A percentile compares a stretch with the other conserved stretches of the same genome.
Conservation (phyloP, 1,139 yeast genomes). For the Hansenula sp. region DNA sequence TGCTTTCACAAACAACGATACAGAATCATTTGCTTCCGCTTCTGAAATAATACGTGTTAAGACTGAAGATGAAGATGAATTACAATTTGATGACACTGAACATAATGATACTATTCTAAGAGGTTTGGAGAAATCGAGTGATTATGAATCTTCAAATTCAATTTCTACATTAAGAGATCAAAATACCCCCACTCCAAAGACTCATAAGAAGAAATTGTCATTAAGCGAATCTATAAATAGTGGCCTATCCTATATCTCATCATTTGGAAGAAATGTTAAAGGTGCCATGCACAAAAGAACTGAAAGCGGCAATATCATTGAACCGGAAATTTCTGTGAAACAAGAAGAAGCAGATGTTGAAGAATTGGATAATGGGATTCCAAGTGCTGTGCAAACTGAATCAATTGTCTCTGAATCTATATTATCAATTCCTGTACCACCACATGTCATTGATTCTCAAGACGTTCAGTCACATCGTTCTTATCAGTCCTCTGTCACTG, state of each 20-base stretch:
- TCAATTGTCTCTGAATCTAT: too few species aligned
- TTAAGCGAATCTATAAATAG: slow-evolving; percentile 16
- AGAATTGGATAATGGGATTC: neutral
- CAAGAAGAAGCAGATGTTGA: neutral
- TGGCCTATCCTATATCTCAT: slow-evolving; percentile 9
- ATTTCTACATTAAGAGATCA: slow-evolving; percentile 29
- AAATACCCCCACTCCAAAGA: slow-evolving; percentile 9
- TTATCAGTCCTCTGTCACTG: neutral
- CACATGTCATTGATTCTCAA: slow-evolving; percentile 5
- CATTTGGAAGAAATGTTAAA: slow-evolving; percentile 12
- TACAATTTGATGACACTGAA: slow-evolving; percentile 1
- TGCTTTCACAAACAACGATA: slow-evolving; percentile 4
- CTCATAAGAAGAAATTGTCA: slow-evolving; percentile 16
- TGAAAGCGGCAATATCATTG: slow-evolving; percentile 1
- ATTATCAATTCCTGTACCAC: slow-evolving; percentile 6
- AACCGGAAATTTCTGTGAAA: neutral
- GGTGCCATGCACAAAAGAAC: slow-evolving; percentile 3
- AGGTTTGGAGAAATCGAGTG: slow-evolving; percentile 18
- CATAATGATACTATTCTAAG: slow-evolving; percentile 11
- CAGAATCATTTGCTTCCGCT: slow-evolving; percentile 19
- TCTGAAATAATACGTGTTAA: slow-evolving; percentile 26
- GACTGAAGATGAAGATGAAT: slow-evolving; percentile 10
- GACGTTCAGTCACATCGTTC: slow-evolving; percentile 1
- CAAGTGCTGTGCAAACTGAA: neutral
- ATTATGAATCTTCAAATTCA: slow-evolving; percentile 26